Base-by-base conservation (phyloP, 345 rosid species). In the Arabidopsis suecica region DNA sequence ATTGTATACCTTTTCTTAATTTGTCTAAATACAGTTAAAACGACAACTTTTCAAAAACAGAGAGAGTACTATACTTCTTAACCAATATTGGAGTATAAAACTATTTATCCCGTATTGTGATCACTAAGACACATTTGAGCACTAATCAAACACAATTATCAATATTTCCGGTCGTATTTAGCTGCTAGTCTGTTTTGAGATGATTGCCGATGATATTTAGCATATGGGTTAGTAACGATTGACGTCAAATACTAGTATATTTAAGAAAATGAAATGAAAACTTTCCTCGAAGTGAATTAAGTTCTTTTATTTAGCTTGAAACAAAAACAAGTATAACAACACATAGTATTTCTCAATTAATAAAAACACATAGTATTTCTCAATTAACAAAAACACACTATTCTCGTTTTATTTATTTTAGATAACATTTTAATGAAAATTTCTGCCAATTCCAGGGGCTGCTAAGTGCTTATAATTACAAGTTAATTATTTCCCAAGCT, bases 161-260 rank as follows among this genome's bases (percentile, higher is more conserved):
- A 45, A 23, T 34, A 42, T 63, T 20, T 65, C 14, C 6, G 16
- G 72, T 66, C 78, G 53, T 66, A 65, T 74, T 12, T 66, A 25
- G 25, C 78, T 25, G 78, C 60, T 47, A 56, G 13, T 18, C 47
- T 23, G 77, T 42, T 20, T 42, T 33, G 7, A 41, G 32, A 62
- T 51, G 69, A 53, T 33, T 73, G 34, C 20, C 22, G 14, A 36
- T 55, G 5, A 22, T n/a, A 28, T 64, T 33, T 54, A 47, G 8
- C 54, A 13, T 3, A 5, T 54, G 69, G 2, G 56, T 54, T 20
- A 25, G n/a, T 12, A 9, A 7, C 7, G 11, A 62, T 54, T 9
- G 11, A 44, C 7, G 8, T 5, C 7, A n/a, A 45, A 5, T 20
- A 5, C 30, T 34, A 25, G 37, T 18, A 47, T 18, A 10, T 10